These are phyloP conservation scores for Dicorynia guianensis DNA, from an alignment of 306 rosid genomes.

Conservation along the genomic window DNA sequence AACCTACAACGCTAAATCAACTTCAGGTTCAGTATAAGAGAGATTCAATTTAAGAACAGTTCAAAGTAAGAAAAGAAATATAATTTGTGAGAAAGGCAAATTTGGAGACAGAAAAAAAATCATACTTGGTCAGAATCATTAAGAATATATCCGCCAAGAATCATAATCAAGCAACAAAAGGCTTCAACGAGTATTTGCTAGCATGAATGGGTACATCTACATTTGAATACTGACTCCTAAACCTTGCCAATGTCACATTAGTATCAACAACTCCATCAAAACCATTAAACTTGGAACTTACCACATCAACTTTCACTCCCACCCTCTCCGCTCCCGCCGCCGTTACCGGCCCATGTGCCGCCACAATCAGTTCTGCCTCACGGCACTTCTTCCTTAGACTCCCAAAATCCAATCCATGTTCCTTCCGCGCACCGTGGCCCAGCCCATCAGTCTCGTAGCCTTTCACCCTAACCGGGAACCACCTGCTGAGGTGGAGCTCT, in stretches of 20 bases:
- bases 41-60: neutral
- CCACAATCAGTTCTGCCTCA: slow-evolving; percentile 47
- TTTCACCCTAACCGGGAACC: slow-evolving; percentile 63
- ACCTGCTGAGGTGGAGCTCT: slow-evolving; percentile 51
- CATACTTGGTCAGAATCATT: neutral
- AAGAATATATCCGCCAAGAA: neutral
- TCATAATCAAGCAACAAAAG: neutral
- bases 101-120: neutral
- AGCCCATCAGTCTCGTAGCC: slow-evolving; percentile 85
- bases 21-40: neutral
- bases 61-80: neutral
- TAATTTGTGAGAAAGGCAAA: neutral
- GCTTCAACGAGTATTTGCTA: neutral
- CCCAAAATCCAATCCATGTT: slow-evolving; percentile 59
- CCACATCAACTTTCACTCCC: slow-evolving; percentile 74
- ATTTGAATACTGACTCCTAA: slow-evolving; percentile 19
- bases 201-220: neutral
- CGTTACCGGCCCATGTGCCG: slow-evolving; percentile 80
- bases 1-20: slow-evolving; percentile 2
- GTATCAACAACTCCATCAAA: slow-evolving; percentile 73
- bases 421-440: slow-evolving; percentile 64
- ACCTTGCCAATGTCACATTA: slow-evolving; percentile 39
- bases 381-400: slow-evolving; percentile 61
- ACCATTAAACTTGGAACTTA: slow-evolving; percentile 69
- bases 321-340: slow-evolving; percentile 69